phyloP scores from a whole-genome alignment of 331 rosid species.

The Phaseolus coccineus region DNA sequence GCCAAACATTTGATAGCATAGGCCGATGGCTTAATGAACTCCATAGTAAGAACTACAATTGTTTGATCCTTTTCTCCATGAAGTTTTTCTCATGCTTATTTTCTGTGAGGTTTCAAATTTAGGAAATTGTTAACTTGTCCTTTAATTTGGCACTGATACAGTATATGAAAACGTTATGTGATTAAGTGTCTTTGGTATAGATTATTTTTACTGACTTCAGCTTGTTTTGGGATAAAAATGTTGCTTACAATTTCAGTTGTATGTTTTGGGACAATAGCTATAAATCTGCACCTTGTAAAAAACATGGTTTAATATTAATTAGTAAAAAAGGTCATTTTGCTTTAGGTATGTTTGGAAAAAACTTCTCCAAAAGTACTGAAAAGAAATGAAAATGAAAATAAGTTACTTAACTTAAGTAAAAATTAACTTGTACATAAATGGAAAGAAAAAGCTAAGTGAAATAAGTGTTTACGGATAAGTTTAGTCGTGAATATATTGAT shows the following conservation, averaged over 20 bases:
- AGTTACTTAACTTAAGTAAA: too few relatives aligned
- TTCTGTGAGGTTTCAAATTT: constrained; percentile 23
- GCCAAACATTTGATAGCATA: constrained; percentile 87
- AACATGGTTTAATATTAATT: constrained; percentile 4
- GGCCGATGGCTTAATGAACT: constrained; percentile 96
- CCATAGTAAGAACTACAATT: constrained; percentile 70
- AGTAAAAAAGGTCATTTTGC: neutral
- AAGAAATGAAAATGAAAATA: too few relatives aligned
- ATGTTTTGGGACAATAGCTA: too few relatives aligned
- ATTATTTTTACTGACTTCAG: too few relatives aligned
- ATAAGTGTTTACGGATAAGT: neutral
- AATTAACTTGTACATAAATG: neutral
- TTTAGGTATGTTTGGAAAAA: neutral
- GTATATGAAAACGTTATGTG: constrained; percentile 11
- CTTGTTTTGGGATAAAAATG: too few relatives aligned
- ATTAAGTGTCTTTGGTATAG: too few relatives aligned
- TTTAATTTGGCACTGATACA: constrained; percentile 18
- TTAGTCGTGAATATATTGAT: constrained; percentile 12
- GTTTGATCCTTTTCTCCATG: constrained; percentile 18
- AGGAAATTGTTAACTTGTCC: constrained; percentile 21
- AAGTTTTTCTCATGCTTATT: constrained; percentile 32
- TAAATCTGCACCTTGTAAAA: constrained; percentile 16
- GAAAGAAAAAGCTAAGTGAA: too few relatives aligned
- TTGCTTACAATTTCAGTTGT: too few relatives aligned
- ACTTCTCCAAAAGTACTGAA: neutral